Percentiles rank a stretch among this genome's conserved stretches.
Conservation (phyloP, 2,329 filamentous ascomycete genomes). For the Elsinoe ampelina region DNA sequence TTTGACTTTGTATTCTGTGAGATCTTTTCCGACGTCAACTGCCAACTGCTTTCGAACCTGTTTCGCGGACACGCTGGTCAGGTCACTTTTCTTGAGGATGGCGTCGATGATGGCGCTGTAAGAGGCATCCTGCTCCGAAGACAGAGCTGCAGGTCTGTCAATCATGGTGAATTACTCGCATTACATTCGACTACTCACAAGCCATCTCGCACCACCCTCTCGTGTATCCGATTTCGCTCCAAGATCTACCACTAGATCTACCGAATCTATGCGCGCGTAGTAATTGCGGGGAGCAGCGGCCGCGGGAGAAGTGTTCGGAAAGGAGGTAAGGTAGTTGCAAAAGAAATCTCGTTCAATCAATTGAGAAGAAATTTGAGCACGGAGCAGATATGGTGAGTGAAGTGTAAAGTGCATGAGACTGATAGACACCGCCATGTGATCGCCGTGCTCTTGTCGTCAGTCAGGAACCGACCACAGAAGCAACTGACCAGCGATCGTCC, state of each 20-base stretch:
- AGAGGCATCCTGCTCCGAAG: constrained; percentile 11
- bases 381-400: background rate
- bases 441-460: background rate
- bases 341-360: background rate
- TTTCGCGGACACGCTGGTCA: constrained; percentile 57
- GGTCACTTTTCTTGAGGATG: constrained; percentile 51
- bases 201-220: background rate
- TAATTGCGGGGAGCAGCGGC: constrained; percentile 4
- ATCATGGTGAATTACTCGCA: background rate
- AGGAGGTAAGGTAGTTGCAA: background rate
- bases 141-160: background rate
- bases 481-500: background rate
- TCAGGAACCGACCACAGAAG: background rate
- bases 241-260: constrained; percentile 4
- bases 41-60: constrained; percentile 55
- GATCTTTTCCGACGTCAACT: constrained; percentile 51
- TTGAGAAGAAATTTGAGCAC: background rate
- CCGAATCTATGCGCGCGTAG: constrained; percentile 8
- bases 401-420: background rate
- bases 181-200: background rate
- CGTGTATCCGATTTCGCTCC: background rate
- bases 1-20: constrained; percentile 52
- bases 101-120: constrained; percentile 47
- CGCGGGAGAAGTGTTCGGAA: background rate
- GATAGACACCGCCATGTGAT: constrained; percentile 11